phyloP scores from a whole-genome alignment of 805 yeast genomes.

The Ogataea sp. region DNA sequence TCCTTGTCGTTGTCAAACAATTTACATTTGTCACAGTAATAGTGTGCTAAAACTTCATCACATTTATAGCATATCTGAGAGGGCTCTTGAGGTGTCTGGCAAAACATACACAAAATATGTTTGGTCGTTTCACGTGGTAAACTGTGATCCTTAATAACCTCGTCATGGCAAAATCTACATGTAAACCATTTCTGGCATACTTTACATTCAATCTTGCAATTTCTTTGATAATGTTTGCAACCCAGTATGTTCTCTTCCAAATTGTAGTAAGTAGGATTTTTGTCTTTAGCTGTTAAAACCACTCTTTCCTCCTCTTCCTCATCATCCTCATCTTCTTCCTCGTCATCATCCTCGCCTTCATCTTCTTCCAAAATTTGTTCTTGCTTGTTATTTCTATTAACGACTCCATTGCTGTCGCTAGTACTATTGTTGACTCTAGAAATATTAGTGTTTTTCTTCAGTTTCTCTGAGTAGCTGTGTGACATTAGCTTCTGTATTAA shows the following conservation, averaged over 20 bases:
- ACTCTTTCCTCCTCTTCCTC: slow-evolving; percentile 27
- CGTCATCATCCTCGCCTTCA: slow-evolving; percentile 5
- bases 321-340: slow-evolving; percentile 10
- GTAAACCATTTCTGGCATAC: slow-evolving; percentile 67
- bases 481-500: slow-evolving; percentile 61
- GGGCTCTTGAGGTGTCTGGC: slow-evolving; percentile 70
- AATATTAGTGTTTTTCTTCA: slow-evolving; percentile 15
- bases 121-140: slow-evolving; percentile 51
- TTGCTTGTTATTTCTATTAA: no score
- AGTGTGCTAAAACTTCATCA: slow-evolving; percentile 57
- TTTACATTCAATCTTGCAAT: slow-evolving; percentile 78
- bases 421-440: no score
- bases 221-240: slow-evolving; percentile 75
- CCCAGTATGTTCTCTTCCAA: slow-evolving; percentile 45
- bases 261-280: slow-evolving; percentile 38
- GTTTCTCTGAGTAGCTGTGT: slow-evolving; percentile 51
- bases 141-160: slow-evolving; percentile 42
- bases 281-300: slow-evolving; percentile 38
- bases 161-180: slow-evolving; percentile 84
- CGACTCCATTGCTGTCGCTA: background rate
- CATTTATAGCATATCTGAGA: slow-evolving; percentile 59
- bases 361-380: no score
- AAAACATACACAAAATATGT: slow-evolving; percentile 75
- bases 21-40: slow-evolving; percentile 72
- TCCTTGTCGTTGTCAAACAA: slow-evolving; percentile 73